Percentiles rank a stretch among this genome's conserved stretches.
phyloP scores from a whole-genome alignment of 345 rosid species.

The Anastatica hierochuntica region DNA sequence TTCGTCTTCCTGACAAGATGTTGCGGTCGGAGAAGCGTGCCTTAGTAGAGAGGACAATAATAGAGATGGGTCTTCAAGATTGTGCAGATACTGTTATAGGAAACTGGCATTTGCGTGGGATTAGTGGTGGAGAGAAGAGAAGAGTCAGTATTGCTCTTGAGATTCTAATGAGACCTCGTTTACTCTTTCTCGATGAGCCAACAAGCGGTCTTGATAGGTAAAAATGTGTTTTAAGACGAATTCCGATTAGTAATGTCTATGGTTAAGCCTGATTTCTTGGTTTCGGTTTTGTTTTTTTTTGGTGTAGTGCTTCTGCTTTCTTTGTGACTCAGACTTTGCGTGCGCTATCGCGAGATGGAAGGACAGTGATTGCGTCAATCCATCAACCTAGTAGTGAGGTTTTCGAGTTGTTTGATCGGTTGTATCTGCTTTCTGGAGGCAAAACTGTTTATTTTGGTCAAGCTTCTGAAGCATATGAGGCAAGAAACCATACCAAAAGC shows the following conservation, averaged over 20 bases:
- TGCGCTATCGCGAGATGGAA: constrained; percentile 76
- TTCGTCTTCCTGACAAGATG: constrained; percentile 92
- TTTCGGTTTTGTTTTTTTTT: background rate
- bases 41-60: constrained; percentile 69
- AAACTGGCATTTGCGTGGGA: constrained; percentile 91
- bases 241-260: background rate
- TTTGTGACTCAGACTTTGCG: constrained; percentile 89
- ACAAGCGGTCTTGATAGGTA: constrained; percentile 98
- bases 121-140: constrained; percentile 91
- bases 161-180: constrained; percentile 85
- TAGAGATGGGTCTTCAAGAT: constrained; percentile 96
- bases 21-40: constrained; percentile 67
- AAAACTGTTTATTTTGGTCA: constrained; percentile 87
- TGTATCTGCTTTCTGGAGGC: constrained; percentile 86
- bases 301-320: constrained; percentile 90
- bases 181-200: constrained; percentile 93
- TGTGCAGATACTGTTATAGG: constrained; percentile 91
- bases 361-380: constrained; percentile 90
- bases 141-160: constrained; percentile 93
- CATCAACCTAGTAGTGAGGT: constrained; percentile 97
- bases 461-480: constrained; percentile 85
- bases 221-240: background rate
- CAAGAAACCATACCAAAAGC: constrained; percentile 13
- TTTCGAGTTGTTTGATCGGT: constrained; percentile 78
- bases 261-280: background rate